Conservation (phyloP, 768 basidiomycete species). For the Lactarius deliciosus region DNA sequence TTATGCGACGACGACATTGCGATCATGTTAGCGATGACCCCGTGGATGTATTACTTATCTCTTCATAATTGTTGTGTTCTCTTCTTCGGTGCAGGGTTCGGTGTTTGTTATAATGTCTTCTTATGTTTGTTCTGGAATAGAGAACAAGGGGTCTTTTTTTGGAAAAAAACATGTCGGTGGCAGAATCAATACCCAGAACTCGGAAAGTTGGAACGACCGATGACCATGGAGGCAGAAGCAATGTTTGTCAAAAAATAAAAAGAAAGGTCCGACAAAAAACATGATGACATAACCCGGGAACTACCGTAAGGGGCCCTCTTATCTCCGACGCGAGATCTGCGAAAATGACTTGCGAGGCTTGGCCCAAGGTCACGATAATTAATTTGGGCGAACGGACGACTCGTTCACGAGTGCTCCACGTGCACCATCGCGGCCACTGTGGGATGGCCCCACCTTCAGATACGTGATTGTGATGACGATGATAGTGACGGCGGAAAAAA, state of each 20-base stretch:
- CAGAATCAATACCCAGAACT: background rate
- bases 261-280: background rate
- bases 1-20: conserved; percentile 24
- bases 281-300: background rate
- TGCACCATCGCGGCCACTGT: background rate
- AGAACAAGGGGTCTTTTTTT: background rate
- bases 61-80: conserved; percentile 7
- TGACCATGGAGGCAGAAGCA: background rate
- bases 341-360: background rate
- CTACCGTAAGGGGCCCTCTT: background rate
- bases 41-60: conserved; percentile 1
- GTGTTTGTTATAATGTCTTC: background rate
- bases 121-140: background rate
- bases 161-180: background rate
- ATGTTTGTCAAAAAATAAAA: background rate
- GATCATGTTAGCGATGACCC: conserved; percentile 12
- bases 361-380: too few relatives aligned
- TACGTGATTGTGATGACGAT: background rate
- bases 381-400: background rate
- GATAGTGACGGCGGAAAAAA: background rate
- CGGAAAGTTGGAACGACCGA: background rate
- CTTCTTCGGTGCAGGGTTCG: background rate
- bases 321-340: background rate
- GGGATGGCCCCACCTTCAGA: background rate
- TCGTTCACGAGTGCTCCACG: background rate